Conservation (phyloP, 2,329 filamentous ascomycete genomes). For the Cercospora berteroae region DNA sequence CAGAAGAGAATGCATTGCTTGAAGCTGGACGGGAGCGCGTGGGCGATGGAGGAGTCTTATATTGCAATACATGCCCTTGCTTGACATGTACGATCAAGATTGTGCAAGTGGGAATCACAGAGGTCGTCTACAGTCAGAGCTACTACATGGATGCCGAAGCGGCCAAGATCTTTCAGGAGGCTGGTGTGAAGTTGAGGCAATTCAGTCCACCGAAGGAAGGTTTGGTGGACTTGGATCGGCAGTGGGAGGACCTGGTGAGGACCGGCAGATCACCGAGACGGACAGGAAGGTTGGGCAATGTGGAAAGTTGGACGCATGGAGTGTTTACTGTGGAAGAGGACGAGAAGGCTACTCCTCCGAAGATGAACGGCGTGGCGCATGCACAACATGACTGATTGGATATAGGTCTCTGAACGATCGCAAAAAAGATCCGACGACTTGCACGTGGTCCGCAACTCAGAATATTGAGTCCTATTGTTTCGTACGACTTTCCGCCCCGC, state of each 20-base stretch:
- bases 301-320: slow-evolving; percentile 19
- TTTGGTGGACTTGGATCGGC: slow-evolving; percentile 14
- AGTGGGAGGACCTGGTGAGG: slow-evolving; percentile 15
- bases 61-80: slow-evolving; percentile 70
- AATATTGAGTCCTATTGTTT: too few species aligned
- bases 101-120: slow-evolving; percentile 88
- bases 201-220: slow-evolving; percentile 63
- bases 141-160: slow-evolving; percentile 89
- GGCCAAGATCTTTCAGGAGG: slow-evolving; percentile 76
- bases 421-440: background rate
- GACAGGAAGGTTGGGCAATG: background rate
- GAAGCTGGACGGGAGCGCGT: slow-evolving; percentile 92
- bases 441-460: background rate
- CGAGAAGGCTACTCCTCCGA: background rate
- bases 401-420: background rate
- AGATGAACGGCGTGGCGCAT: background rate
- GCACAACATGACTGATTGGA: background rate
- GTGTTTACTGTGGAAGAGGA: slow-evolving; percentile 11
- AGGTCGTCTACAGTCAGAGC: slow-evolving; percentile 90
- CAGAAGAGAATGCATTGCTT: slow-evolving; percentile 93
- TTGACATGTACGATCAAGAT: slow-evolving; percentile 99
- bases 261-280: slow-evolving; percentile 12
- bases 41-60: slow-evolving; percentile 75
- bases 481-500: too few species aligned
- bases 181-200: slow-evolving; percentile 80